These are phyloP conservation scores for Endogone sp. DNA, from an alignment of 192 early-diverging fungal species.

Conservation along the genomic window DNA sequence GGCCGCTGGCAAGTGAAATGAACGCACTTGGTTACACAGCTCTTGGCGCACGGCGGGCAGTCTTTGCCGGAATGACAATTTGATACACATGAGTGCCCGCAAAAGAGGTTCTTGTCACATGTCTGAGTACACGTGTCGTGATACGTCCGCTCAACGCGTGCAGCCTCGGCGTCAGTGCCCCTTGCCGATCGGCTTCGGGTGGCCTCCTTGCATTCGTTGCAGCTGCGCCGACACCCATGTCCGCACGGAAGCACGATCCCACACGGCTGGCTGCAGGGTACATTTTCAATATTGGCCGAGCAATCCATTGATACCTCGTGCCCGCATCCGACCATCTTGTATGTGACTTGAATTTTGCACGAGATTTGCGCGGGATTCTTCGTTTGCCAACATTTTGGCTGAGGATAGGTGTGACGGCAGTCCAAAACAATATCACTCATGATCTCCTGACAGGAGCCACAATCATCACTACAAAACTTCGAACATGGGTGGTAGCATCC, in stretches of 20 bases:
- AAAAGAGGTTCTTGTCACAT: constrained; percentile 28
- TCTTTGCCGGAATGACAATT: constrained; percentile 13
- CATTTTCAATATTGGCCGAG: background rate
- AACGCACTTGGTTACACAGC: constrained; percentile 32
- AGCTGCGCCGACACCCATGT: constrained; percentile 5
- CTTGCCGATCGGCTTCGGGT: background rate
- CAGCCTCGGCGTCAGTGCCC: background rate
- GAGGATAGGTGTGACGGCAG: background rate
- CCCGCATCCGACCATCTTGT: background rate
- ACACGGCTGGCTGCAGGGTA: background rate
- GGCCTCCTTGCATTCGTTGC: constrained; percentile 29
- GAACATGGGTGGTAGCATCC: constrained; percentile 22
- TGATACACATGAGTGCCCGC: constrained; percentile 20
- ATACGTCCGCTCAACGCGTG: constrained; percentile 5
- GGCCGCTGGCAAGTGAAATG: constrained; percentile 32
- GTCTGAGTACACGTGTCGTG: constrained; percentile 31
- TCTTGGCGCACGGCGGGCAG: constrained; percentile 40
- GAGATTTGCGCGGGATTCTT: constrained; percentile 12
- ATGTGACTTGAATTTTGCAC: constrained; percentile 1
- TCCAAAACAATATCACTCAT: constrained; percentile 7
- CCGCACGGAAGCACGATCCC: background rate
- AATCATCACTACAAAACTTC: constrained; percentile 6
- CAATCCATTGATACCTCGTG: background rate
- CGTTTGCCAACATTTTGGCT: constrained; percentile 18
- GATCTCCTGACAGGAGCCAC: constrained; percentile 1